Base-by-base conservation (phyloP, 139 green algal species). In the Raphidocelis subcapitata region DNA sequence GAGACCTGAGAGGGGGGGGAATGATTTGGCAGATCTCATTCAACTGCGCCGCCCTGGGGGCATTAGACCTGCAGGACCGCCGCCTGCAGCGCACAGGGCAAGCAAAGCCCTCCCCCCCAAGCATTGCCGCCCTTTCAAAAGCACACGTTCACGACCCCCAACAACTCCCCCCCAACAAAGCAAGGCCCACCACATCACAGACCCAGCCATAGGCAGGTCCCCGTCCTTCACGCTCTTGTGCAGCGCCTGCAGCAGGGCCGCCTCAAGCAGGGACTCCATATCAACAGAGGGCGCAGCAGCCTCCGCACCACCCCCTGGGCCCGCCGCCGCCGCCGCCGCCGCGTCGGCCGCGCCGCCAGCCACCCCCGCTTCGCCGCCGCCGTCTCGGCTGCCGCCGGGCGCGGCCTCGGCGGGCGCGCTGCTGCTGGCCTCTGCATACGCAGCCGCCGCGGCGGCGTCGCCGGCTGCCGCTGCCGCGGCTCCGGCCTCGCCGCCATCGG, bases 211-310 rank as follows among this genome's bases (percentile, higher is more conserved):
- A 0, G 77, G 81, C 73, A 86, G 69, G 46, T 78, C 68, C 37
- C 32, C 56, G 61, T 89, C 83, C 77, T 88, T 88, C 20, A 92
- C 41, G 46, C 57, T 73, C 65, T 79, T 79, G 49, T 78, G 63
- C 54, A 92, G 79, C 21, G 82, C 84, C 76, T 92, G 87, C 67
- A 92, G 74, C 65, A 88, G 66, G 0, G 55, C 61, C 37, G 35
- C n/a, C 77, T 87, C 66, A 59, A 91, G 31, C 41, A 91, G 72
- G 23, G 65, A 69, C 24, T 91, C 85, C 82, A 91, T 87, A 26
- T 88, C 85, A 24, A 14, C n/a, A 29, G n/a, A 8, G 54, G 54
- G 5, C 24, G 10, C 23, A 28, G 15, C n/a, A 14, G 12, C n/a
- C 57, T n/a, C 29, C 54, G 59, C n/a, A 59, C 31, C 23, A 68